phyloP scores from a whole-genome alignment of 352 stramenopile species.

The Phytopythium mirpurense region DNA sequence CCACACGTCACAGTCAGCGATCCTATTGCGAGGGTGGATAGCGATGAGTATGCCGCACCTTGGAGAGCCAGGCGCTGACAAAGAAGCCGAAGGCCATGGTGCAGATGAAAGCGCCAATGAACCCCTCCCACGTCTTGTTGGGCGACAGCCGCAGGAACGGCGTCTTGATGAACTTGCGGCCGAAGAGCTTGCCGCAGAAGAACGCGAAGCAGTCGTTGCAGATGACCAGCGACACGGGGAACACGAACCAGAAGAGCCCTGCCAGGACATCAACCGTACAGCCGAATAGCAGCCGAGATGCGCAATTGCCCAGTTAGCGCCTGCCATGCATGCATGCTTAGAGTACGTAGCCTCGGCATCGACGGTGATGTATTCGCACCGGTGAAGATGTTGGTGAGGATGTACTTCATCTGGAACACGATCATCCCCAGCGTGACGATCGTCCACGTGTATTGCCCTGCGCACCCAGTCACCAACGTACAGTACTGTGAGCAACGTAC shows the following conservation, averaged over 20 bases:
- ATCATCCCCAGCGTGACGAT: constrained; percentile 94
- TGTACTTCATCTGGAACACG: constrained; percentile 97
- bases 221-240: constrained; percentile 92
- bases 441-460: constrained; percentile 94
- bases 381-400: constrained; percentile 96
- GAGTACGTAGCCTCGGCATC: too few relatives aligned
- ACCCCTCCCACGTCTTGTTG: constrained; percentile 99
- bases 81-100: constrained; percentile 95
- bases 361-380: constrained; percentile 30
- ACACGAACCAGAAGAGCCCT: constrained; percentile 94
- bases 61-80: constrained; percentile 85
- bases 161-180: constrained; percentile 92
- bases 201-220: constrained; percentile 97
- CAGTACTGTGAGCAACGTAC: not conserved
- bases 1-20: constrained; percentile 3
- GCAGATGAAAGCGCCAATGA: constrained; percentile 95
- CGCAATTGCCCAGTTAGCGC: too few relatives aligned
- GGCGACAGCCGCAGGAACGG: constrained; percentile 91
- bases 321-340: too few relatives aligned
- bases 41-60: too few relatives aligned
- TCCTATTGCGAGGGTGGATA: too few relatives aligned
- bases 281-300: too few relatives aligned
- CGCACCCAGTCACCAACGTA: not conserved
- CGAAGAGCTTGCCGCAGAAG: constrained; percentile 85
- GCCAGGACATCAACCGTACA: not conserved